Evolutionary conservation across 2,329 filamentous ascomycete species (phyloP).

Genomic region (Pestalotiopsis sp.): DNA sequence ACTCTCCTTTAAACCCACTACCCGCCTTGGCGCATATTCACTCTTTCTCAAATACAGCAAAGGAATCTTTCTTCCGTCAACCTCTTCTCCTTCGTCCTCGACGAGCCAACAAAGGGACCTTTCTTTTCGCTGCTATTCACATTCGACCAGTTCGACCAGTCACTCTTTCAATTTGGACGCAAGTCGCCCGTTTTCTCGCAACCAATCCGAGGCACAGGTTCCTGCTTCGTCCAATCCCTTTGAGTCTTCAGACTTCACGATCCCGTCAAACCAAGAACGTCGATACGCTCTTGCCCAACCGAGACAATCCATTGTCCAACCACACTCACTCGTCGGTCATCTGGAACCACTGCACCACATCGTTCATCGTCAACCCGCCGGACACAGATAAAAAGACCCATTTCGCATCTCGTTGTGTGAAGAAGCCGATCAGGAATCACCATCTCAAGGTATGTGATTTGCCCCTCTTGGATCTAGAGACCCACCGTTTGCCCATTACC

Average conservation of each 20-base stretch:
- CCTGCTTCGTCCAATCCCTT: constrained; percentile 5
- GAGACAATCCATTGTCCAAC: constrained; percentile 14
- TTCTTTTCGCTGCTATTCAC: constrained; percentile 2
- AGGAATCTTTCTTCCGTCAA: not conserved
- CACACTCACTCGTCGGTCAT: constrained; percentile 12
- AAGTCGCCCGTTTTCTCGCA: not conserved
- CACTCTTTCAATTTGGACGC: constrained; percentile 9
- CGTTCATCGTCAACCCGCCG: not conserved
- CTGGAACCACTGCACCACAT: not conserved
- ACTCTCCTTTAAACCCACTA: not conserved
- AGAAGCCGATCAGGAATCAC: not conserved
- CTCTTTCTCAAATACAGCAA: constrained; percentile 6
- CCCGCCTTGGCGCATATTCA: constrained; percentile 9
- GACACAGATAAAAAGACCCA: not conserved
- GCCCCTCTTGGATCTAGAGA: not conserved
- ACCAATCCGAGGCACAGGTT: constrained; percentile 4
- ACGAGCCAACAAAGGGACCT: not conserved
- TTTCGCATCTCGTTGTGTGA: constrained; percentile 3
- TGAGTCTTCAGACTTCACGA: not conserved
- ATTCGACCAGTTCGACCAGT: not conserved
- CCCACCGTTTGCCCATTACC: not conserved
- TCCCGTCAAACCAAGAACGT: constrained; percentile 1
- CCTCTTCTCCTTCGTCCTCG: not conserved
- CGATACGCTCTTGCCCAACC: constrained; percentile 9
- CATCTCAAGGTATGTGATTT: not conserved